A percentile compares a stretch with the other conserved stretches of the same genome.
phyloP scores from a whole-genome alignment of 2,329 filamentous ascomycete species.

The Tothia fuscella region DNA sequence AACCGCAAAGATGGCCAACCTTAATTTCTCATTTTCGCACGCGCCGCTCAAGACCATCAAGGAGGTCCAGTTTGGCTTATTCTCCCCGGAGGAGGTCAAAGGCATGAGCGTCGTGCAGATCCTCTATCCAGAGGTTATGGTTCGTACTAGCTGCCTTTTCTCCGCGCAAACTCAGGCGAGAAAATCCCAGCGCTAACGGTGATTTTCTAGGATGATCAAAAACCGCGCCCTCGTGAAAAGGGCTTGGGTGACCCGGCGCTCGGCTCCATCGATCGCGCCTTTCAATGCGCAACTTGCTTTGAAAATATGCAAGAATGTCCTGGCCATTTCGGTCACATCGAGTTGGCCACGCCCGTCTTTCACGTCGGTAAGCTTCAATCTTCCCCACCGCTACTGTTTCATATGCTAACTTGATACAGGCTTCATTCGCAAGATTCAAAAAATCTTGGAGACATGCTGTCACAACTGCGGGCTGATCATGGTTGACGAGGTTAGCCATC shows the following conservation, averaged over 20 bases:
- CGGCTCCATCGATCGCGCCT: constrained; percentile 89
- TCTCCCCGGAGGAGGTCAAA: constrained; percentile 98
- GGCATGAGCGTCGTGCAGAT: constrained; percentile 96
- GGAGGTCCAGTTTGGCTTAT: constrained; percentile 97
- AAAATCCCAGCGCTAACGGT: constrained; percentile 8
- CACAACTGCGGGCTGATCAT: constrained; percentile 97
- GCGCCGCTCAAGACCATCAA: constrained; percentile 94
- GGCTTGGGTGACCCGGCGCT: constrained; percentile 93
- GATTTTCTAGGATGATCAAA: constrained; percentile 60
- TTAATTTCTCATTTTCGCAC: constrained; percentile 76
- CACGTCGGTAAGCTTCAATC: constrained; percentile 50
- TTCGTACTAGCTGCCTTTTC: constrained; percentile 21
- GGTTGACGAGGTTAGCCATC: constrained; percentile 86
- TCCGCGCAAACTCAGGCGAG: constrained; percentile 3
- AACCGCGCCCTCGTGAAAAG: constrained; percentile 77
- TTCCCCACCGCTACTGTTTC: constrained; percentile 1
- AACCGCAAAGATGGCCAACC: constrained; percentile 57
- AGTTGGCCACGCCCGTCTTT: constrained; percentile 90
- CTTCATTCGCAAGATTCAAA: constrained; percentile 99
- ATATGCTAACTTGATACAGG: constrained; percentile 42
- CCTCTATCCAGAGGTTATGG: constrained; percentile 97
- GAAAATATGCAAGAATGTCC: constrained; percentile 94
- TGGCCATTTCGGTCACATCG: constrained; percentile 97
- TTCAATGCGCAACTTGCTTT: constrained; percentile 91
- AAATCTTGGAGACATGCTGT: constrained; percentile 96